Percentiles rank a stretch among this genome's conserved stretches.
Conservation (phyloP, 2,329 filamentous ascomycete genomes). For the Thielaviopsis musarum region DNA sequence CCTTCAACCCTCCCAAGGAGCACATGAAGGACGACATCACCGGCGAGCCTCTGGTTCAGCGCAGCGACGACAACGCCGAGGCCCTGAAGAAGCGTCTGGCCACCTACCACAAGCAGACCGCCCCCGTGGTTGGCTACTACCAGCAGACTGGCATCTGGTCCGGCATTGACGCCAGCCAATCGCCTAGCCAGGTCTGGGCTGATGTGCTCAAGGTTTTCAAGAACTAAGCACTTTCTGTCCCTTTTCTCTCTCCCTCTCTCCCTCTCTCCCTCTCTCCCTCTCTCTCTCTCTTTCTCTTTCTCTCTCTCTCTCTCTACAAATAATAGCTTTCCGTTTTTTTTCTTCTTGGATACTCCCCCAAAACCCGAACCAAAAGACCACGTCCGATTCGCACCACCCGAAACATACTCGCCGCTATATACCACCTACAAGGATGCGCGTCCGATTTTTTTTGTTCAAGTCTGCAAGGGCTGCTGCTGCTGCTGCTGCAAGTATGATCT, state of each 20-base stretch:
- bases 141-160: constrained; percentile 95
- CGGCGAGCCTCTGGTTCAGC: constrained; percentile 89
- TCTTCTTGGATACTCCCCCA: background rate
- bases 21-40: constrained; percentile 93
- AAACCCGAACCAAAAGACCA: too few species aligned
- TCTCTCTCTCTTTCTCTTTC: background rate
- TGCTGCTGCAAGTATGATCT: too few species aligned
- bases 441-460: too few species aligned
- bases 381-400: too few species aligned
- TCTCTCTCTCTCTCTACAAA: background rate
- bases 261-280: too few species aligned
- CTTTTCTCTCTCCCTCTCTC: background rate
- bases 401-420: too few species aligned
- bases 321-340: background rate
- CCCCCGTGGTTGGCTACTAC: constrained; percentile 90
- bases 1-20: constrained; percentile 95
- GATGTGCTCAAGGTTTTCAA: constrained; percentile 74
- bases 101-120: constrained; percentile 89
- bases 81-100: constrained; percentile 85
- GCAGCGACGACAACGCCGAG: constrained; percentile 91
- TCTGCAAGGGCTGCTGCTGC: too few species aligned
- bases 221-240: constrained; percentile 2
- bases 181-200: constrained; percentile 92
- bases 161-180: constrained; percentile 86
- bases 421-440: too few species aligned